phyloP scores from a whole-genome alignment of 148 eudicot species.

The Gaultheria prostrata region DNA sequence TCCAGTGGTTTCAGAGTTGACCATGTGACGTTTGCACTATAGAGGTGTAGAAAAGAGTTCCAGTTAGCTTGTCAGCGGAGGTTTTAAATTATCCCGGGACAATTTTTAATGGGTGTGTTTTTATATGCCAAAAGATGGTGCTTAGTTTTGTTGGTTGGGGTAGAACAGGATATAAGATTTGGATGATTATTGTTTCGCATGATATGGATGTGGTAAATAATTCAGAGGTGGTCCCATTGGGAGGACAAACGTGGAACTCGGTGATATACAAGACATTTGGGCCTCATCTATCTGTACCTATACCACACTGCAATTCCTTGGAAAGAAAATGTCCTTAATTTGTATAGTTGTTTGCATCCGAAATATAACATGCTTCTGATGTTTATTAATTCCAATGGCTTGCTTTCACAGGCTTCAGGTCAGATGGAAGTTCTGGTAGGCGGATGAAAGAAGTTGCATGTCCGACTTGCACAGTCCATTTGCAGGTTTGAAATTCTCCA shows the following conservation, averaged over 20 bases:
- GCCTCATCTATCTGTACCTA: not conserved
- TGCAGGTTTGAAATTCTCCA: constrained; percentile 58
- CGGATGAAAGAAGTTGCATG: constrained; percentile 98
- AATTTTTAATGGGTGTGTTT: not conserved
- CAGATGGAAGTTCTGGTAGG: constrained; percentile 49
- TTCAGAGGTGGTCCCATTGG: not conserved
- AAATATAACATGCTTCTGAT: not conserved
- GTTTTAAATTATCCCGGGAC: not conserved
- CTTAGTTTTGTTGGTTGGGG: not conserved
- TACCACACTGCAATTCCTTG: not conserved
- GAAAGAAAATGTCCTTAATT: not conserved
- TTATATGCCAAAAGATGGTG: not conserved
- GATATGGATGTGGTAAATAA: not conserved
- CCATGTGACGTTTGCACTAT: not conserved
- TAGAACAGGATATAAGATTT: not conserved
- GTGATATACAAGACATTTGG: not conserved
- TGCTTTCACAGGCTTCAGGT: constrained; percentile 47
- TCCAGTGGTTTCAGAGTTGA: not conserved
- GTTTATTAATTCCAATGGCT: not conserved
- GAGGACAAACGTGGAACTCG: not conserved
- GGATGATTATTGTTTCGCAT: not conserved
- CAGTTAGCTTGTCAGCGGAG: not conserved
- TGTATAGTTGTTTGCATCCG: not conserved
- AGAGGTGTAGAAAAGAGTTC: not conserved
- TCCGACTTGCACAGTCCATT: constrained; percentile 94